Evolutionary conservation across 129 eudicot species (phyloP).

Genomic region (Artemisia argyi): DNA sequence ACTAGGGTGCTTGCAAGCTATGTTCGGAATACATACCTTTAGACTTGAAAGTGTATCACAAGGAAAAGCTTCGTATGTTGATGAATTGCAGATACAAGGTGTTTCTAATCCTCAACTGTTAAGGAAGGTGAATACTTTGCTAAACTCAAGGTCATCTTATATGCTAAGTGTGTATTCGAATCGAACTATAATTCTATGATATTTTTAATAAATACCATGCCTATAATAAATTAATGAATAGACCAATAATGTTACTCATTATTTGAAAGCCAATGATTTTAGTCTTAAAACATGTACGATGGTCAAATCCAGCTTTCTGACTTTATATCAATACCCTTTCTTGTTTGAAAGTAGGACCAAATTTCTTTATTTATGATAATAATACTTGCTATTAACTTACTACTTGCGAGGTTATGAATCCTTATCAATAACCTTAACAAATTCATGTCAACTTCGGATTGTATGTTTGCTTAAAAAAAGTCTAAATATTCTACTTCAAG

Average conservation of each 20-base stretch:
- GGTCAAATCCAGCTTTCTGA: neutral
- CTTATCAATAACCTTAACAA: conserved; percentile 12
- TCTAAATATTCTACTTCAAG: neutral
- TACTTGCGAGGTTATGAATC: neutral
- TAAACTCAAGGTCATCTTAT: neutral
- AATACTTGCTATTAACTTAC: neutral
- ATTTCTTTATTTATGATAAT: neutral
- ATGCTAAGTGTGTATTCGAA: neutral
- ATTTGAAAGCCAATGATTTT: too few relatives aligned
- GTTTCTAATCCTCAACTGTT: conserved; percentile 55
- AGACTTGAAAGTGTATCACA: conserved; percentile 77
- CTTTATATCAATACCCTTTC: neutral
- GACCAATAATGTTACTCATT: neutral
- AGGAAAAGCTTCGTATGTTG: conserved; percentile 72
- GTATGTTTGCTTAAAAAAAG: neutral
- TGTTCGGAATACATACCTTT: conserved; percentile 61
- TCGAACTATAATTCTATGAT: neutral
- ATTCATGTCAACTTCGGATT: neutral
- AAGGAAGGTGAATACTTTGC: conserved; percentile 54
- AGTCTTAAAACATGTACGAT: too few relatives aligned
- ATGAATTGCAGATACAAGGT: conserved; percentile 75
- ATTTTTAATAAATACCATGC: neutral
- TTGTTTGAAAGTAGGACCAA: neutral
- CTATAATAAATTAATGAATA: neutral
- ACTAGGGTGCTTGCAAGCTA: conserved; percentile 75